Conservation (phyloP, 371 early-diverging fungal species). For the Mortierella sp. region DNA sequence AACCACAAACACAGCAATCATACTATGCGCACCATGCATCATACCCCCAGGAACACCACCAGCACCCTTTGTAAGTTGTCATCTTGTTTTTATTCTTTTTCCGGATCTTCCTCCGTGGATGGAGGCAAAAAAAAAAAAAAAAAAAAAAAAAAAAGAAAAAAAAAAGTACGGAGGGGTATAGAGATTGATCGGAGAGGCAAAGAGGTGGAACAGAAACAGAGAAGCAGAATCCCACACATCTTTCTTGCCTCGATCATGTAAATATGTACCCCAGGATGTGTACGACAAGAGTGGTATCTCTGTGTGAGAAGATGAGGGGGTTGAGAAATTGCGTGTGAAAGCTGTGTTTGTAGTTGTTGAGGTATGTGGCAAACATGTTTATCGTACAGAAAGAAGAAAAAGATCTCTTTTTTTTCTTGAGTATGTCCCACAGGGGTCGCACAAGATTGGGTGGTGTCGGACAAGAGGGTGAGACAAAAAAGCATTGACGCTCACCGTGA, state of each 20-base stretch:
- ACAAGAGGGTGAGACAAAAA: slow-evolving; percentile 2
- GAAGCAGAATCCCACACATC: neutral
- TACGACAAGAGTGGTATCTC: neutral
- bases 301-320: neutral
- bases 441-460: slow-evolving; percentile 11
- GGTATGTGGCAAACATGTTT: too few relatives aligned
- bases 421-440: slow-evolving; percentile 1
- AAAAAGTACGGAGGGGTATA: neutral
- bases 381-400: neutral
- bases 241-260: neutral
- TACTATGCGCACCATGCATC: slow-evolving; percentile 49
- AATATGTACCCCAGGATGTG: slow-evolving; percentile 3
- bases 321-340: neutral
- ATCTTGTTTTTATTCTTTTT: neutral
- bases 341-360: neutral
- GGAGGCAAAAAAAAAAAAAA: neutral
- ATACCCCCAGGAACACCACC: slow-evolving; percentile 52
- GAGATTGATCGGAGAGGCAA: slow-evolving; percentile 6
- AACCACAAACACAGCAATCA: slow-evolving; percentile 10
- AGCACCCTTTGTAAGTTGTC: slow-evolving; percentile 47
- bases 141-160: neutral
- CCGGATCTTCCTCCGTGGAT: neutral
- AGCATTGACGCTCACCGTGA: neutral
- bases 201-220: neutral
- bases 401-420: neutral